These are phyloP conservation scores for Fusarium sp. DNA, from an alignment of 2,329 filamentous ascomycete species.

Conservation along the genomic window DNA sequence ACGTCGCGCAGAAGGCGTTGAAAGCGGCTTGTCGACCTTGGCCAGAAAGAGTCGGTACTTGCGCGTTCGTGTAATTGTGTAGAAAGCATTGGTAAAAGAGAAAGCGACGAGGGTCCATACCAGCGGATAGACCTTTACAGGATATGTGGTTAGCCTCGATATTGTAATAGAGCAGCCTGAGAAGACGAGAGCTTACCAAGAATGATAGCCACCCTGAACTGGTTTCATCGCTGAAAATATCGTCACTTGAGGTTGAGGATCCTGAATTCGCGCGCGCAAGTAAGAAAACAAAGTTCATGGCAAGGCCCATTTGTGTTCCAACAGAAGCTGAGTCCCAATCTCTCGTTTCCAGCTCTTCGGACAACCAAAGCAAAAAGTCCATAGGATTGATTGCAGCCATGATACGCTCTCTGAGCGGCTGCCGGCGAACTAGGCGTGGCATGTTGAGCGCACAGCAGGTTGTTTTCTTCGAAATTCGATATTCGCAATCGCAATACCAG, in stretches of 20 bases:
- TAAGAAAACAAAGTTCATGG: conserved; percentile 82
- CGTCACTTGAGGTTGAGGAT: conserved; percentile 68
- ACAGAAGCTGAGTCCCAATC: conserved; percentile 89
- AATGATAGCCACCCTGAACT: conserved; percentile 73
- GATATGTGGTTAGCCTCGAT: conserved; percentile 18
- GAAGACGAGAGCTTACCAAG: conserved; percentile 58
- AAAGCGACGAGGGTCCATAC: conserved; percentile 76
- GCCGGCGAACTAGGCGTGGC: conserved; percentile 84
- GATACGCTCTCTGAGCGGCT: conserved; percentile 83
- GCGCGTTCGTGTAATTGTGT: conserved; percentile 83
- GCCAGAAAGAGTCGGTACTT: conserved; percentile 93
- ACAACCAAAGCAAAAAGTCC: conserved; percentile 91
- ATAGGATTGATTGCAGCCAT: conserved; percentile 84
- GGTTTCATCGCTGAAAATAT: conserved; percentile 83
- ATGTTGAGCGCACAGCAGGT: conserved; percentile 53
- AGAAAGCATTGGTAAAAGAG: conserved; percentile 81
- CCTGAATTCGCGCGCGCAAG: conserved; percentile 83
- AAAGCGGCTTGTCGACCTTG: conserved; percentile 78
- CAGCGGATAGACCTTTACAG: conserved; percentile 71
- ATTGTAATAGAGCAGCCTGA: background rate
- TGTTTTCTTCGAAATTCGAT: background rate
- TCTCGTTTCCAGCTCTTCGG: conserved; percentile 90
- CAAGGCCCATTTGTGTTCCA: conserved; percentile 79
- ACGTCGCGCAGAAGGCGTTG: conserved; percentile 87
- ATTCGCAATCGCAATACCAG: conserved; percentile 7